Base-by-base conservation (phyloP, 805 yeast species). In the Blastobotrys americana region DNA sequence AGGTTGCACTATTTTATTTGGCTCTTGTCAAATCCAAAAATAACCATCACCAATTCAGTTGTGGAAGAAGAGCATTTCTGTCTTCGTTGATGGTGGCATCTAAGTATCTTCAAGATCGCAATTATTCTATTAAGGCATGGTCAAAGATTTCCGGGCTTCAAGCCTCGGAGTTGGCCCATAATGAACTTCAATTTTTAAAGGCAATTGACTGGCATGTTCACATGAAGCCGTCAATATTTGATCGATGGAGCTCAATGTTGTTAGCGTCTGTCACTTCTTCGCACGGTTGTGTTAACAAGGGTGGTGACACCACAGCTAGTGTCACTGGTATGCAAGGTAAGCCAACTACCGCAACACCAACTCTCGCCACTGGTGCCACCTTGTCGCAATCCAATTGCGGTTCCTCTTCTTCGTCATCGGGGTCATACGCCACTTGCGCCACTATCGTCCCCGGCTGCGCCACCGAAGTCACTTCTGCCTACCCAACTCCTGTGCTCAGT, bases 21-120 rank as follows among this genome's bases (percentile, higher is more conserved):
- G 62, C 72, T 51, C 73, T 74, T 47, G 54, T 82, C 37, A 41
- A 34, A 35, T 36, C 18, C 6, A 31, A n/a, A 21, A 21, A 9
- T 33, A 39, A 1, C 37, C 35, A 25, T 36, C 34, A 5, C 36
- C 38, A 10, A 5, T 45, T 56, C 36, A 38, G 41, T 13, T 80
- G 84, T 55, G 81, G 87, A 5, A 78, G 84, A 54, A 76, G 83
- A 49, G 72, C 78, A 35, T 80, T 86, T 50, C 69, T 86, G 48
- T 74, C 80, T 2, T 74, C 84, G 55, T 60, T 86, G 43, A 82
- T 85, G 43, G 66, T 86, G 33, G 80, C 93, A 3, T 74, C 81
- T 42, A 86, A 86, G 59, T 84, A 78, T 60, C 69, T 73, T 48
- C 86, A 80, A 57, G 95, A 86, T 63, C 74, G 77, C 41, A 82